Percentiles rank a stretch among this genome's conserved stretches.
Evolutionary conservation across 345 rosid genomes (phyloP).

Genomic region (Odontarrhena argentea): DNA sequence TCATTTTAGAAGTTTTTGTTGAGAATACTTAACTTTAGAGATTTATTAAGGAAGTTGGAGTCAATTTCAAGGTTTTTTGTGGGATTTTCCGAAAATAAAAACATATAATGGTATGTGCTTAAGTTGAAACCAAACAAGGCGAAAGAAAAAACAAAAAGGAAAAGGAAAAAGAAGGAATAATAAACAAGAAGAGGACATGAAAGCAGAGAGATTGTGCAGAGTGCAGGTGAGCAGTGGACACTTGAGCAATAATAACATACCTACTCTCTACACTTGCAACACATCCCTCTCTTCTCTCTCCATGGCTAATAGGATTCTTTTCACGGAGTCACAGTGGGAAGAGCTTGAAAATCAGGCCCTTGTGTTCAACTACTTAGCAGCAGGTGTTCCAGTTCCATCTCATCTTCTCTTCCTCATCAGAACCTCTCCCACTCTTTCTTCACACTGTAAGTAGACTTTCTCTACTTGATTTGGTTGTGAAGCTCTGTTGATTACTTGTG

Average conservation of each 20-base stretch:
- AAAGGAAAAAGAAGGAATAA: conserved; percentile 28
- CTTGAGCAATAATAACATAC: conserved; percentile 42
- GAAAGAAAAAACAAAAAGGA: not conserved
- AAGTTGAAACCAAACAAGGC: conserved; percentile 25
- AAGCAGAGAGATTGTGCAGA: conserved; percentile 44
- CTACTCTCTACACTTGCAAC: conserved; percentile 36
- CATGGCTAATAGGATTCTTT: conserved; percentile 57
- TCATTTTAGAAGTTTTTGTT: no score
- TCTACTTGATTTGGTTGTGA: not conserved
- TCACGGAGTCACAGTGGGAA: conserved; percentile 87
- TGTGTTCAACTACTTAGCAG: conserved; percentile 74
- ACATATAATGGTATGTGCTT: not conserved
- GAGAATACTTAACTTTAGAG: no score
- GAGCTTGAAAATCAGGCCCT: conserved; percentile 93
- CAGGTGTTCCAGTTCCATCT: conserved; percentile 76
- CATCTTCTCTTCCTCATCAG: conserved; percentile 77
- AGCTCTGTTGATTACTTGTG: no score
- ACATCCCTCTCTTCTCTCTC: not conserved
- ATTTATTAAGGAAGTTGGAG: no score
- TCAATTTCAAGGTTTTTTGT: no score
- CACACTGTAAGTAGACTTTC: conserved; percentile 48
- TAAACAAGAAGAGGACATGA: conserved; percentile 43
- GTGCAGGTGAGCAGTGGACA: conserved; percentile 39
- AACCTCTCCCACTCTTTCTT: conserved; percentile 57
- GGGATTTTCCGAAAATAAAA: not conserved